Evolutionary conservation across 139 green algal species (phyloP), one percentile per base, ranked within the genome.

Genomic region (Astrephomene gubernaculifera): DNA sequence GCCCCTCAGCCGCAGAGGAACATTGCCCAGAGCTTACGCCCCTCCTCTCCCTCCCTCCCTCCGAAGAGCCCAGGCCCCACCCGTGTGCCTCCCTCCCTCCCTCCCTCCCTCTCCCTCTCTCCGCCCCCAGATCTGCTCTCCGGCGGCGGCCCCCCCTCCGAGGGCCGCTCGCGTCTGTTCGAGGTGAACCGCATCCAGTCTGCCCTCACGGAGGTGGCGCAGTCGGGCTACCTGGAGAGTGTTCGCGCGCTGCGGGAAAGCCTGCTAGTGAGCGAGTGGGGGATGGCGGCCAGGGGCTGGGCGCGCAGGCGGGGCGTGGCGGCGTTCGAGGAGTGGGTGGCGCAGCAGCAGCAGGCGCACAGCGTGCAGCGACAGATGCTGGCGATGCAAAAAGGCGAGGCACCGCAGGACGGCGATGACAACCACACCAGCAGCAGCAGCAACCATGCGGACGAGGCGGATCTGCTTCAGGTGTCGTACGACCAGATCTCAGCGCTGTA

Each of bases 251-350:
- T 89, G 67, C 85, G 85, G 10, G 85, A 89, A 39, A 85, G 68
- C 43, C 68, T 89, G 75, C 53, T 89, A 38, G 79, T 89, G 41
- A 75, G 86, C 71, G 85, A 85, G 76, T 85, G 85, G 74, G 74
- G 43, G 5, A 38, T 86, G 53, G 22, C 36, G 29, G n/a, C 81
- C 38, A 86, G 81, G 81, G 71, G 0, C n/a, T 86, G 81, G 81
- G 68, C 81, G n/a, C 53, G 25, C 21, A n/a, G 49, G 45, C 68
- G 79, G 69, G 81, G 81, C 36, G 81, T 86, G 8, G 64, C 39
- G 39, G 68, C 65, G 12, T 86, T 86, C 29, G 81, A 86, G 81
- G 52, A 72, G 38, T 86, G 79, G 79, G 45, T 25, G 41, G 79
- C 65, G 35, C n/a, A 86, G 79, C 65, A 86, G 10, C 21, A 10